phyloP scores from a whole-genome alignment of 257 asterid species.

The Solanum chilense region DNA sequence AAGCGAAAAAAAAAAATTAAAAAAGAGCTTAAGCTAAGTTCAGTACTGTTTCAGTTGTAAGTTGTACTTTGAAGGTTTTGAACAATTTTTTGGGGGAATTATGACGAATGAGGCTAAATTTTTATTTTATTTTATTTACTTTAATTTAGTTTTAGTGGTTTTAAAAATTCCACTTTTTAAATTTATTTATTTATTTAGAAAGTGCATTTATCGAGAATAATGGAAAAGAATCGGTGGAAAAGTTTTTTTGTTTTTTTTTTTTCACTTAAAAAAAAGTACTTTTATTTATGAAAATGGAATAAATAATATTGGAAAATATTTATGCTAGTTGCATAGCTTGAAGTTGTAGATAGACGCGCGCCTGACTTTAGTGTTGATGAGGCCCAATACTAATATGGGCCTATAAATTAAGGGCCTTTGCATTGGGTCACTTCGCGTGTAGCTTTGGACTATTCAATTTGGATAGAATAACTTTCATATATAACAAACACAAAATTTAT shows the following conservation, averaged over 20 bases:
- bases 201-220: slow-evolving; percentile 15
- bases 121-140: background rate
- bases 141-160: background rate
- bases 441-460: background rate
- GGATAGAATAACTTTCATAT: no score
- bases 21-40: background rate
- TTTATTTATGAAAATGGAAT: background rate
- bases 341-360: background rate
- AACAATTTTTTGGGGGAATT: background rate
- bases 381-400: background rate
- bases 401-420: background rate
- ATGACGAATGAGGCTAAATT: background rate
- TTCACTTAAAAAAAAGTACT: background rate
- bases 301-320: background rate
- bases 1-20: background rate
- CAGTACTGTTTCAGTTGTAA: background rate
- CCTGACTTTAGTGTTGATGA: background rate
- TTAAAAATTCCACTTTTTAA: background rate
- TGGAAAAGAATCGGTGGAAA: background rate
- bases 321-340: background rate
- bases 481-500: no score
- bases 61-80: background rate
- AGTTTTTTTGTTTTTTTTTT: background rate
- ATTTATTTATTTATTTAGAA: background rate
- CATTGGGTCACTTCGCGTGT: background rate